Evolutionary conservation across 1,284 basidiomycete genomes (phyloP).

Genomic region (Farysia itapuensis): DNA sequence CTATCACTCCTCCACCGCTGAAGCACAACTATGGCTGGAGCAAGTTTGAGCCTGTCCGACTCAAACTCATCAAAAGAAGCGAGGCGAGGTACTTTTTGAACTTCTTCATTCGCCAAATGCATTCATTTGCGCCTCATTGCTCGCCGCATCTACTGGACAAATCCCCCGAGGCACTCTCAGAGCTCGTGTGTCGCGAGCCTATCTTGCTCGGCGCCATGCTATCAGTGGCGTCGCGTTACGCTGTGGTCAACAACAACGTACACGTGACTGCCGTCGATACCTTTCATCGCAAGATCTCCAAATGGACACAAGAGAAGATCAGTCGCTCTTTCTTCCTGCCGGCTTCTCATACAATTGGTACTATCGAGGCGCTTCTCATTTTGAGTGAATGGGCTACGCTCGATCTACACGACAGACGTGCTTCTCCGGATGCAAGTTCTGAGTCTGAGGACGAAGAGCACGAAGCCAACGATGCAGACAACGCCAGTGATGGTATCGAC

Average conservation of each 20-base stretch:
- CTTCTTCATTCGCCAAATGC: conserved; percentile 41
- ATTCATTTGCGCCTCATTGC: conserved; percentile 43
- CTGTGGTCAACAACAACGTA: conserved; percentile 31
- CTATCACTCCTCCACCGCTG: conserved; percentile 31
- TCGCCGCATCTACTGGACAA: conserved; percentile 32
- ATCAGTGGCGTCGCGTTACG: conserved; percentile 41
- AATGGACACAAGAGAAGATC: conserved; percentile 43
- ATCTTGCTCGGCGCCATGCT: conserved; percentile 44
- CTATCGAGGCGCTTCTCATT: conserved; percentile 41
- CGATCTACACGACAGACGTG: conserved; percentile 32
- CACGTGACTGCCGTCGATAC: conserved; percentile 32
- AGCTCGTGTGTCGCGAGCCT: conserved; percentile 37
- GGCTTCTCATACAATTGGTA: conserved; percentile 39
- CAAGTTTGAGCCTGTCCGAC: conserved; percentile 41
- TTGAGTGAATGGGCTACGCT: conserved; percentile 45
- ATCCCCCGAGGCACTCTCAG: conserved; percentile 33
- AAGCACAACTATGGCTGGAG: conserved; percentile 40
- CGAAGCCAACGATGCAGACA: conserved; percentile 4
- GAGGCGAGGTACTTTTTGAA: conserved; percentile 39
- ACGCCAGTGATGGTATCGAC: conserved; percentile 6
- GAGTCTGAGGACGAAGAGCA: conserved; percentile 26
- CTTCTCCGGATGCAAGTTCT: conserved; percentile 26
- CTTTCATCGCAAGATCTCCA: conserved; percentile 39
- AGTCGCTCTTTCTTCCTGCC: conserved; percentile 38
- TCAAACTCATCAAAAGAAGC: conserved; percentile 38